Evolutionary conservation across 306 rosid species (phyloP).

Genomic region (Benincasa hispida): DNA sequence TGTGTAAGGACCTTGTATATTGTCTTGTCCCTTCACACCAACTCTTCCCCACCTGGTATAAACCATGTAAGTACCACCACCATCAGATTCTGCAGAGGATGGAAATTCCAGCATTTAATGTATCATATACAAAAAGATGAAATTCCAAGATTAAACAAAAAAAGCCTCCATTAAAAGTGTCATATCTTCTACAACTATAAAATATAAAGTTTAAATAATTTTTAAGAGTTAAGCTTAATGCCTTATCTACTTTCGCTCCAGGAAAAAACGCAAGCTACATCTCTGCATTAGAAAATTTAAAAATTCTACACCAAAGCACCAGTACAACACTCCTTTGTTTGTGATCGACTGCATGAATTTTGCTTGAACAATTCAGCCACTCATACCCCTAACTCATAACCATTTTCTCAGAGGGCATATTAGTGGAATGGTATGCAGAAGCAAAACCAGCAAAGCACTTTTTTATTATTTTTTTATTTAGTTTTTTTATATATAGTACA

Average conservation of each 20-base stretch:
- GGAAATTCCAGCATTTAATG: background rate
- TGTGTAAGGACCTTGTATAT: constrained; percentile 49
- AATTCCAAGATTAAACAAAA: background rate
- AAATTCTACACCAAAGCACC: background rate
- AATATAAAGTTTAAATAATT: background rate
- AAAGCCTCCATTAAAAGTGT: background rate
- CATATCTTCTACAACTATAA: background rate
- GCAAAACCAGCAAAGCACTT: background rate
- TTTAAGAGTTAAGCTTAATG: background rate
- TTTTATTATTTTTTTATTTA: too few species aligned
- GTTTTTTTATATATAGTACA: background rate
- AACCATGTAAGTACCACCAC: constrained; percentile 56
- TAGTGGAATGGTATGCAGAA: background rate
- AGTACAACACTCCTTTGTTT: background rate
- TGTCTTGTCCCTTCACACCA: constrained; percentile 80
- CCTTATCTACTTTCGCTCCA: background rate
- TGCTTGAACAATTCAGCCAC: background rate
- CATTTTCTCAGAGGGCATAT: background rate
- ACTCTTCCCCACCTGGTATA: constrained; percentile 96
- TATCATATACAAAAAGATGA: background rate
- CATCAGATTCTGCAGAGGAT: constrained; percentile 64
- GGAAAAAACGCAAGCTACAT: background rate
- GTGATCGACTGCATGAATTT: background rate
- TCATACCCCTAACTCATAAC: background rate
- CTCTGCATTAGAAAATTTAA: background rate